phyloP scores from a whole-genome alignment of 257 asterid genomes.

The Jacaranda mimosifolia region DNA sequence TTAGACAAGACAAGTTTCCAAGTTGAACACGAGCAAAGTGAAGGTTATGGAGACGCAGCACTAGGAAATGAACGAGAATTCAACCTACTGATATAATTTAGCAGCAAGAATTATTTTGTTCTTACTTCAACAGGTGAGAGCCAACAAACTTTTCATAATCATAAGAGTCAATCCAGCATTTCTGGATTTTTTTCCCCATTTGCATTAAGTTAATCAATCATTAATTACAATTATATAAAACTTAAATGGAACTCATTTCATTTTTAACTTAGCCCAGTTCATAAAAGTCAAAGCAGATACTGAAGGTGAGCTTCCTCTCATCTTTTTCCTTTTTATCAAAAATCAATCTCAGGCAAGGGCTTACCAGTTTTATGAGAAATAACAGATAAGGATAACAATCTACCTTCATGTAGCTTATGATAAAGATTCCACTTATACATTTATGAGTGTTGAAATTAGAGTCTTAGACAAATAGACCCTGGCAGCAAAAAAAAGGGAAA shows the following conservation, averaged over 20 bases:
- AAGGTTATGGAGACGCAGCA: background rate
- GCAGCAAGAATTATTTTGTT: background rate
- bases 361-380: background rate
- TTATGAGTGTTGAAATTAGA: too few relatives aligned
- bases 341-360: background rate
- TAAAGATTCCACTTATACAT: background rate
- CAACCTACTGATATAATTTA: background rate
- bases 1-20: background rate
- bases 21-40: background rate
- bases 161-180: background rate
- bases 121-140: background rate
- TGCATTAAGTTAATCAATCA: too few relatives aligned
- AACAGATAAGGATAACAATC: background rate
- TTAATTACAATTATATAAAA: background rate
- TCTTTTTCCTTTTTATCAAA: background rate
- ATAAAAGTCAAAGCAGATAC: background rate
- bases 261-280: conserved; percentile 4
- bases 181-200: too few relatives aligned
- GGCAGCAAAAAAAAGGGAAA: background rate
- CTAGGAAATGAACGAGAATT: background rate
- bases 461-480: background rate
- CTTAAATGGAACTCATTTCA: background rate
- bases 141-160: background rate
- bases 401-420: too few relatives aligned
- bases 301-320: background rate